phyloP scores from a whole-genome alignment of 306 rosid species.

The Vicia sativa region DNA sequence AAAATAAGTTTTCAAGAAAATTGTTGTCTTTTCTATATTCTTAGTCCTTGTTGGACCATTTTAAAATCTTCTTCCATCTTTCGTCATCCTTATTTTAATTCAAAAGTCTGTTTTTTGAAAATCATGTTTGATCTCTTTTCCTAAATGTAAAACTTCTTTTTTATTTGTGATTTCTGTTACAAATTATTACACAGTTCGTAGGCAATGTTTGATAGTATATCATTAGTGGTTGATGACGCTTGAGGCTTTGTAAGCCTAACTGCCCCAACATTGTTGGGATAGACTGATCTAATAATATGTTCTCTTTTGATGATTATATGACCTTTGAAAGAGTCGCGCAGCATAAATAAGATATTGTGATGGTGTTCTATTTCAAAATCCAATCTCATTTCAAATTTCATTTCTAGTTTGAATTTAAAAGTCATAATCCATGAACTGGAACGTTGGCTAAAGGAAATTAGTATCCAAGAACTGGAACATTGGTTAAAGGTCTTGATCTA shows the following conservation, averaged over 20 bases:
- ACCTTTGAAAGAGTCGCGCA: constrained; percentile 21
- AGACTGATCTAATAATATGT: constrained; percentile 11
- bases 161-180: constrained; percentile 22
- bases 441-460: background rate
- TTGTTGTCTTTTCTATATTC: background rate
- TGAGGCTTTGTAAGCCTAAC: constrained; percentile 17
- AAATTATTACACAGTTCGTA: constrained; percentile 1
- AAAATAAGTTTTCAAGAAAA: constrained; percentile 17
- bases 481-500: background rate
- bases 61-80: constrained; percentile 26
- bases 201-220: constrained; percentile 26
- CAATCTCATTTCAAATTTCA: constrained; percentile 27
- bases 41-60: constrained; percentile 21
- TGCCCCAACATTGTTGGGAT: constrained; percentile 10
- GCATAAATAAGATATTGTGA: background rate
- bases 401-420: constrained; percentile 10
- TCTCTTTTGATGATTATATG: constrained; percentile 9
- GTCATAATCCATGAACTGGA: constrained; percentile 23
- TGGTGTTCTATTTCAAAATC: constrained; percentile 28
- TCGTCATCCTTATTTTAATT: constrained; percentile 23
- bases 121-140: constrained; percentile 16
- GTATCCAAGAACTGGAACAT: constrained; percentile 27
- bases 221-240: constrained; percentile 11
- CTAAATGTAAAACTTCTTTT: constrained; percentile 3
- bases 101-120: constrained; percentile 2